phyloP scores from a whole-genome alignment of 2,329 filamentous ascomycete species.

The Cercospora sp. region DNA sequence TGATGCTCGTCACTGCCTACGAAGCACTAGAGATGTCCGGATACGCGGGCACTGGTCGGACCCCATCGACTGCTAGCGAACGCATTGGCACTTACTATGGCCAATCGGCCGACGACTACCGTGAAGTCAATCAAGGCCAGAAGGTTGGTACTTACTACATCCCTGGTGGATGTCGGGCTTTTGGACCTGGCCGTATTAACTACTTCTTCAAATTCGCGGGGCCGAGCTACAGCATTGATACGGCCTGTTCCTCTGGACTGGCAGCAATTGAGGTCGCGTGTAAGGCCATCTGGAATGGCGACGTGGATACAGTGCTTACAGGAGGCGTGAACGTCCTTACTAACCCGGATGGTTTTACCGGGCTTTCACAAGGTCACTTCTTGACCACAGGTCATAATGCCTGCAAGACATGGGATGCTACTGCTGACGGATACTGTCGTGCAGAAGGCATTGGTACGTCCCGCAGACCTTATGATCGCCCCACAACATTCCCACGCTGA shows the following conservation, averaged over 20 bases:
- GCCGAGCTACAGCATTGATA: slow-evolving; percentile 34
- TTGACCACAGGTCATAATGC: slow-evolving; percentile 22
- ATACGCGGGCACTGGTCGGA: slow-evolving; percentile 28
- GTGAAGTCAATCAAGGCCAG: slow-evolving; percentile 33
- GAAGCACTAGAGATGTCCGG: slow-evolving; percentile 27
- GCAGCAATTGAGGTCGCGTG: slow-evolving; percentile 32
- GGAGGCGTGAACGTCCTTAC: slow-evolving; percentile 34
- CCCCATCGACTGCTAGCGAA: slow-evolving; percentile 31
- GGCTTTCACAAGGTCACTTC: slow-evolving; percentile 34
- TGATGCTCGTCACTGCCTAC: slow-evolving; percentile 23
- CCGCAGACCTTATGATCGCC: background rate
- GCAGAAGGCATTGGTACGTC: slow-evolving; percentile 29
- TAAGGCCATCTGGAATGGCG: slow-evolving; percentile 33
- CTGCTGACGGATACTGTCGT: slow-evolving; percentile 37
- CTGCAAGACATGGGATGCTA: slow-evolving; percentile 34
- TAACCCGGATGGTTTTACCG: slow-evolving; percentile 18
- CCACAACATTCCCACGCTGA: background rate
- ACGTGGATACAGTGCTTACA: slow-evolving; percentile 34
- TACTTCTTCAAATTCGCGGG: slow-evolving; percentile 31
- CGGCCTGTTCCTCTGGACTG: slow-evolving; percentile 36
- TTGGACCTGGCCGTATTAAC: slow-evolving; percentile 31
- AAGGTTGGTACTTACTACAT: slow-evolving; percentile 32
- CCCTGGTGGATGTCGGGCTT: slow-evolving; percentile 32
- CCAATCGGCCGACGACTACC: slow-evolving; percentile 39
- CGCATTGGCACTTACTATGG: slow-evolving; percentile 41